These are phyloP conservation scores for Amanita muscaria DNA, from an alignment of 768 basidiomycete species.

Conservation along the genomic window DNA sequence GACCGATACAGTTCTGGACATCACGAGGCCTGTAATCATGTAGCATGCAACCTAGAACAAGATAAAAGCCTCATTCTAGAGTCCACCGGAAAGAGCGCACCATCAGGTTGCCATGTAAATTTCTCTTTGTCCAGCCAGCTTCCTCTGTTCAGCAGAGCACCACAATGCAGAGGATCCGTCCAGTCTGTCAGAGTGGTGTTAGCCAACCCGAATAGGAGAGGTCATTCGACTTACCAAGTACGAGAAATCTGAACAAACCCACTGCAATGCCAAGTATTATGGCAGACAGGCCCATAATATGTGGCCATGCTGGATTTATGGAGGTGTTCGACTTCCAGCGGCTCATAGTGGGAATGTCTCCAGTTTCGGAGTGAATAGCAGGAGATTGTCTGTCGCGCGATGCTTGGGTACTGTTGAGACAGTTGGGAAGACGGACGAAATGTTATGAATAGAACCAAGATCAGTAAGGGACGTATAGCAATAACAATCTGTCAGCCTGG, in stretches of 20 bases:
- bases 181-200: slow-evolving; percentile 40
- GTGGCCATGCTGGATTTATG: slow-evolving; percentile 42
- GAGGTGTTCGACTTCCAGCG: slow-evolving; percentile 17
- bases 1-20: slow-evolving; percentile 43
- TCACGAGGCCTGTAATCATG: slow-evolving; percentile 52
- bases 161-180: slow-evolving; percentile 66
- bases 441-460: too few species aligned
- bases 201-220: background rate
- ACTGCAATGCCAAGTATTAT: slow-evolving; percentile 31
- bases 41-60: slow-evolving; percentile 78
- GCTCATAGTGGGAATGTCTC: slow-evolving; percentile 11
- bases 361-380: background rate
- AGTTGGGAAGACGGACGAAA: too few species aligned
- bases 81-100: slow-evolving; percentile 30
- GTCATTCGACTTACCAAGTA: slow-evolving; percentile 32
- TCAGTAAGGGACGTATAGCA: too few species aligned
- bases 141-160: slow-evolving; percentile 60
- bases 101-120: slow-evolving; percentile 83
- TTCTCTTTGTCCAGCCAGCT: slow-evolving; percentile 66
- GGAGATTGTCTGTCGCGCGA: background rate
- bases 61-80: slow-evolving; percentile 1
- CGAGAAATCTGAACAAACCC: slow-evolving; percentile 33
- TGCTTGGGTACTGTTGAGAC: too few species aligned
- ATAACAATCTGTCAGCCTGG: too few species aligned
- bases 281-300: slow-evolving; percentile 34